Percentiles rank a stretch among this genome's conserved stretches.
These are phyloP conservation scores for Kingdonia uniflora DNA, from an alignment of 164 flowering plant species.

Conservation along the genomic window DNA sequence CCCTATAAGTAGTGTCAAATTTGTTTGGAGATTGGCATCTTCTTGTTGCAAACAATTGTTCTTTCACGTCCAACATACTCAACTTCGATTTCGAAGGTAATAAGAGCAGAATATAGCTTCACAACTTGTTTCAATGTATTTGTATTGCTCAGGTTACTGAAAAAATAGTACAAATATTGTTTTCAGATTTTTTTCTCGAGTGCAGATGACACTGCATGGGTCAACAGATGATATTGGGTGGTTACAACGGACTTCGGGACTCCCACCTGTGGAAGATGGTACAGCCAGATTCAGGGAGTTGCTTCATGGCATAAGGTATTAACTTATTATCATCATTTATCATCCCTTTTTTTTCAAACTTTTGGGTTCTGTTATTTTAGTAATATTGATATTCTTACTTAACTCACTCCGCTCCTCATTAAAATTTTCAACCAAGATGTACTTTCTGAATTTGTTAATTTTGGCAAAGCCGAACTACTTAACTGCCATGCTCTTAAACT, in stretches of 20 bases:
- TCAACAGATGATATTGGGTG: conserved; percentile 90
- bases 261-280: conserved; percentile 68
- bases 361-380: background rate
- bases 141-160: background rate
- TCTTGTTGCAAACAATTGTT: conserved; percentile 30
- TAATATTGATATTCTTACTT: too few species aligned
- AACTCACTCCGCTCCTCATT: too few species aligned
- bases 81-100: conserved; percentile 41
- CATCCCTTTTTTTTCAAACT: background rate
- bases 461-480: too few species aligned
- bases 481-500: too few species aligned
- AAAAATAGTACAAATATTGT: background rate
- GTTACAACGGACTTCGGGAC: conserved; percentile 55
- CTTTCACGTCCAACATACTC: conserved; percentile 25
- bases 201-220: conserved; percentile 53
- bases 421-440: too few species aligned
- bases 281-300: conserved; percentile 68
- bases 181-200: conserved; percentile 43
- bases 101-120: conserved; percentile 1
- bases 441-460: too few species aligned
- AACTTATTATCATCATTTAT: background rate
- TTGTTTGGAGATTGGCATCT: conserved; percentile 41
- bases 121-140: background rate
- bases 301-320: conserved; percentile 59
- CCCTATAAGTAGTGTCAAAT: conserved; percentile 43